Evolutionary conservation across 2,329 filamentous ascomycete species (phyloP), one percentile per base, ranked within the genome.

Genomic region (Fonsecaea erecta): DNA sequence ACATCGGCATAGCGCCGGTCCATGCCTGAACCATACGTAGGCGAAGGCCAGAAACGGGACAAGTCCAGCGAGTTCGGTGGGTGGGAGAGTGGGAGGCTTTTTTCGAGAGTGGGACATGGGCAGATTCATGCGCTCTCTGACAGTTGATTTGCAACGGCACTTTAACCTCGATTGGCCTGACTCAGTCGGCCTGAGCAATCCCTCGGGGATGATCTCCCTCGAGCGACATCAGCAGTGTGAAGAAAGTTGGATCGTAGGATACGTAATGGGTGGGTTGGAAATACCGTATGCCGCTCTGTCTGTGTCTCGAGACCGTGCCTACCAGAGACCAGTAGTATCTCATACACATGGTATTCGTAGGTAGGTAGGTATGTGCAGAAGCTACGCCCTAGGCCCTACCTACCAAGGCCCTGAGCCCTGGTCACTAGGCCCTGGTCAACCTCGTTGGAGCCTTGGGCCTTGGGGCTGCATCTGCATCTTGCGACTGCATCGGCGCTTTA

Each of bases 1-100:
- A 61, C 59, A 59, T 62, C 65, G 65, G 61, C 57, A 62, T 61
- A 59, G 61, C 57, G 56, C 65, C 65, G 53, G 62, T 64, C 61
- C 46, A 48, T 52, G 51, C 64, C 57, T 61, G 35, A 43, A n/a
- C n/a, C 21, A 56, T 26, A 40, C 52, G 40, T 63, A 63, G 57
- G 40, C 30, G 28, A 40, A 32, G 60, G 26, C 60, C 60, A 43
- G 55, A 58, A 60, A 52, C 21, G 57, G 57, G 30, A 32, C 28
- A 60, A 60, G 57, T 12, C 8, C 57, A 52, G 57, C 57, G 57
- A 60, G 32, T 40, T 43, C 35, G 57, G 57, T 52, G 57, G 57
- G 46, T 60, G 57, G 53, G 53, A 56, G 53, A 56, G 53, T 56
- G 53, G 53, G 53, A 56, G 53, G 53, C 52, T 48, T 48, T 46